Evolutionary conservation across 148 eudicot genomes (phyloP), one percentile per base, ranked within the genome.

Genomic region (Gaultheria prostrata): DNA sequence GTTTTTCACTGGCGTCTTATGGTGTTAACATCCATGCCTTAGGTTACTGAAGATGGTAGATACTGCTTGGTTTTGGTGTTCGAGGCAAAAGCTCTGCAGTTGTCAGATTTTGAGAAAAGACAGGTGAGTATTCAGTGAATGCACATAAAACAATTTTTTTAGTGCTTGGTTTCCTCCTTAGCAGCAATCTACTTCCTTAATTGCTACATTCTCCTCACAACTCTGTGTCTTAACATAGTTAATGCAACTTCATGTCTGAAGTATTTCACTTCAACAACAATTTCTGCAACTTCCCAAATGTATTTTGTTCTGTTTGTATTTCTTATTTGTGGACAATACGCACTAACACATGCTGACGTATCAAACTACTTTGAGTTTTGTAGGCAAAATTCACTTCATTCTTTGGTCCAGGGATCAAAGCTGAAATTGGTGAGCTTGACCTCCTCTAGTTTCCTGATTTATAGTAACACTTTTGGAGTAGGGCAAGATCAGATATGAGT

Each of bases 351-450:
- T 54, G 48, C 71, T 82, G 80, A 85, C 73, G 10, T 54, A 28
- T 69, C 35, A 51, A 81, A 17, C 26, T 76, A 33, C 13, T 49
- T 84, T 75, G 82, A 82, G 32, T 83, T 74, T 84, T 70, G 59
- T 80, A 96, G 99, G 97, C 94, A 46, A 96, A 96, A 88, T 92
- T 96, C 83, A 85, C 99, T 67, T 94, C 99, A 56, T 96, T 96
- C 86, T 96, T 96, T 65, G 99, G 99, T 82, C 99, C 99, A 75
- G 99, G 98, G 70, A 91, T 96, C 89, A 82, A 93, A 30, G 95
- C 98, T 77, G 98, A 96, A 89, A 86, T 96, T 80, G 95, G 99
- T 96, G 90, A 89, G 94, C 83, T 82, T 61, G 77, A 78, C 4
- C n/a, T 70, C 24, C 33, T 26, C 18, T 54, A 24, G 59, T 49